phyloP scores from a whole-genome alignment of 2,329 filamentous ascomycete species.

The Neoascochyta sp. region DNA sequence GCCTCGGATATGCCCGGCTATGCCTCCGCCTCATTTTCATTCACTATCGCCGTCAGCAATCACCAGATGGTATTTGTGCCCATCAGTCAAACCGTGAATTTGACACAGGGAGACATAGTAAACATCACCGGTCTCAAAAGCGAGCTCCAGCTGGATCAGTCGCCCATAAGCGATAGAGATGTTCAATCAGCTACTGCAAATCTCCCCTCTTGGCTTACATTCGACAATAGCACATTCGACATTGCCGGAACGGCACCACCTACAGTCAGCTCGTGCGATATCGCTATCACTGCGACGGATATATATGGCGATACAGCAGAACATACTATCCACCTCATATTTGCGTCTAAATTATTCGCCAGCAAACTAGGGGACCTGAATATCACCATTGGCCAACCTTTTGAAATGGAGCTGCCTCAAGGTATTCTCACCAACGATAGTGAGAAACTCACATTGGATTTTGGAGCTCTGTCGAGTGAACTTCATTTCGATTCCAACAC shows the following conservation, averaged over 20 bases:
- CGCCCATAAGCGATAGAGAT: slow-evolving; percentile 46
- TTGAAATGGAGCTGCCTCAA: slow-evolving; percentile 48
- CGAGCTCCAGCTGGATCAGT: slow-evolving; percentile 37
- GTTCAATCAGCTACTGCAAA: slow-evolving; percentile 52
- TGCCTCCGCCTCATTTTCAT: slow-evolving; percentile 60
- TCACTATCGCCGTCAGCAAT: slow-evolving; percentile 68
- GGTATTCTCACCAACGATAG: slow-evolving; percentile 42
- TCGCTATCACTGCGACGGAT: slow-evolving; percentile 60
- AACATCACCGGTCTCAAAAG: slow-evolving; percentile 28
- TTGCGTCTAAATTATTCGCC: slow-evolving; percentile 43
- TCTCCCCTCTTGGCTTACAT: slow-evolving; percentile 65
- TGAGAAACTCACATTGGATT: slow-evolving; percentile 43
- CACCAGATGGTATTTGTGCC: slow-evolving; percentile 66
- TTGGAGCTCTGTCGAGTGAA: slow-evolving; percentile 46
- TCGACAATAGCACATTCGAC: slow-evolving; percentile 59
- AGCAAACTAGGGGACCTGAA: slow-evolving; percentile 45
- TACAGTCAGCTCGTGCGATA: slow-evolving; percentile 57
- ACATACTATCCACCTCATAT: slow-evolving; percentile 50
- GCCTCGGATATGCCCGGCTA: slow-evolving; percentile 80
- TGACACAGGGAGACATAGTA: slow-evolving; percentile 31
- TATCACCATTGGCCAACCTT: slow-evolving; percentile 48
- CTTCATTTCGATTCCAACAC: slow-evolving; percentile 48
- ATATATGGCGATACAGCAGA: slow-evolving; percentile 58
- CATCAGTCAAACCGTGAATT: slow-evolving; percentile 32
- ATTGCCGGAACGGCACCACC: slow-evolving; percentile 63